Evolutionary conservation across 2,329 filamentous ascomycete genomes (phyloP), one percentile per base, ranked within the genome.

Genomic region (Apiospora kogelbergensis): DNA sequence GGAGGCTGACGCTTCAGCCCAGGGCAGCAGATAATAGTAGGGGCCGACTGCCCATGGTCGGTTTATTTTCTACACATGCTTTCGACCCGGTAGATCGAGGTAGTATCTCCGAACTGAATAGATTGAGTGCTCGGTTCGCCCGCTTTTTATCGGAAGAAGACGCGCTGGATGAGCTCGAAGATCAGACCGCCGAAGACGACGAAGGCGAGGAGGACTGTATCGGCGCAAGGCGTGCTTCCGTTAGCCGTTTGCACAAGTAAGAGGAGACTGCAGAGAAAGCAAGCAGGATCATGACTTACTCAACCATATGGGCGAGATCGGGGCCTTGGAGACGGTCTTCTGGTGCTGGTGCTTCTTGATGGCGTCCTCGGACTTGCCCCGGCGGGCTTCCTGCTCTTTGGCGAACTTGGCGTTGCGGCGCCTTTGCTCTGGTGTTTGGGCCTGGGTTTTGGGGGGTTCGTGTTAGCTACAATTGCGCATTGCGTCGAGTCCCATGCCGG

Each of bases 371-470:
- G 89, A 86, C 83, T 93, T 94, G 81, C 93, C 93, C 80, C 92
- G 91, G 78, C 90, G 92, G 70, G 85, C 83, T 78, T 92, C 89
- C 79, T 95, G 90, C 67, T 88, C 86, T 79, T 91, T 91, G 74
- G 87, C 90, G 82, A 93, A 97, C 81, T 92, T 91, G 77, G 88
- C 88, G 84, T 96, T 96, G 72, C 91, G 90, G 77, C 89, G 89
- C 80, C 93, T 91, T 85, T 96, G 93, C 81, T 93, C 88, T 74
- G 91, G 93, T 74, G 93, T 96, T 90, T 95, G 93, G 75, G 90
- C 92, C 92, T 94, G 76, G 2, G 11, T 10, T 42, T 15, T 10
- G 71, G 63, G 33, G 33, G 33, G 33, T 33, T 33, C 7, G 33
- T 33, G 33, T 33, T 33, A 33, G 33, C 33, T 33, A 7, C 33